Conservation (phyloP, 768 basidiomycete genomes). For the Leccinum boreale region DNA sequence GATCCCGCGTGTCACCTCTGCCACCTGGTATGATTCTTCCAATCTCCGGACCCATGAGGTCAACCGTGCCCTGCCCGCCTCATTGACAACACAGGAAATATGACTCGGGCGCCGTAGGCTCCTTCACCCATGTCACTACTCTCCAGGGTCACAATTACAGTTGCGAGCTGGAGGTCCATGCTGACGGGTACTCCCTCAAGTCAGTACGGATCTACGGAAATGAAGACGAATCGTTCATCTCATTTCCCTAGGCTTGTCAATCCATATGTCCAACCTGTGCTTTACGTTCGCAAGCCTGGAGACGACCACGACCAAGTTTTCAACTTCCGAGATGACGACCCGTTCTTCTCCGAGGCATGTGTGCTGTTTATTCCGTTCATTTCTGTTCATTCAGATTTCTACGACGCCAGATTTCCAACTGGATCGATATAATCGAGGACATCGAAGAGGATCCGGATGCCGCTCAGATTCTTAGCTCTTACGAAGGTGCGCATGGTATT, state of each 20-base stretch:
- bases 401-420: slow-evolving; percentile 58
- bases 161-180: slow-evolving; percentile 91
- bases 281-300: slow-evolving; percentile 82
- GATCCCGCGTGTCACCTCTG: slow-evolving; percentile 90
- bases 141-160: slow-evolving; percentile 93
- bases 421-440: slow-evolving; percentile 87
- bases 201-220: slow-evolving; percentile 30
- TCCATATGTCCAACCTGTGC: slow-evolving; percentile 89
- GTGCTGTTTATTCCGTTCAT: neutral
- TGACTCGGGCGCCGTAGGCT: slow-evolving; percentile 89
- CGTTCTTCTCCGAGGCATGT: slow-evolving; percentile 85
- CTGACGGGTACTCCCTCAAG: slow-evolving; percentile 90
- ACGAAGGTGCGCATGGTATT: slow-evolving; percentile 58
- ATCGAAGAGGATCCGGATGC: slow-evolving; percentile 85
- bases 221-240: slow-evolving; percentile 5
- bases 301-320: slow-evolving; percentile 71
- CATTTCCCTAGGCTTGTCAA: slow-evolving; percentile 67
- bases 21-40: slow-evolving; percentile 65
- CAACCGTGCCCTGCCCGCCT: slow-evolving; percentile 13
- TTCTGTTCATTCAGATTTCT: neutral
- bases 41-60: slow-evolving; percentile 19
- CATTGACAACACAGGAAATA: slow-evolving; percentile 70
- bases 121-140: slow-evolving; percentile 84
- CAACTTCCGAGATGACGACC: slow-evolving; percentile 79
- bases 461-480: slow-evolving; percentile 75